Evolutionary conservation across 2,329 filamentous ascomycete species (phyloP), one percentile per base, ranked within the genome.

Genomic region (Dothideomycetes sp.): DNA sequence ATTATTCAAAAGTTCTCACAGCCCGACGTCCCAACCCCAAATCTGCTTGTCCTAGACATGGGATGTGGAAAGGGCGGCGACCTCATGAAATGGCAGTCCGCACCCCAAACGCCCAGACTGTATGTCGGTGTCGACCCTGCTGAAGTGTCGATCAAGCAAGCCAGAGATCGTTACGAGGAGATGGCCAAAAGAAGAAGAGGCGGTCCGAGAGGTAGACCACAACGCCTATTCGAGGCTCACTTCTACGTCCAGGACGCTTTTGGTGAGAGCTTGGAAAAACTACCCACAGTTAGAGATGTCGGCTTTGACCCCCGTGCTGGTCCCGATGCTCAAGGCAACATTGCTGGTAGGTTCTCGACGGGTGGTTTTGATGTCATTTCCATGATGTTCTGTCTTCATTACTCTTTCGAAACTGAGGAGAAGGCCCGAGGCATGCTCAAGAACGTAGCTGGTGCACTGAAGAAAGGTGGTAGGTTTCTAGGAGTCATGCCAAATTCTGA

Each of bases 331-430:
- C 61, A 60, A 17, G 61, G 70, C 24, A 67, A 72, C 50, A 65
- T 66, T 64, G 83, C 77, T 60, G 79, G 77, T 30, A 79, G 74
- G 63, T 73, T 75, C 45, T 77, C 77, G 38, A 81, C 81, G 40
- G 88, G 89, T 31, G 67, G 68, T 3, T 98, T 96, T 52, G 91
- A 98, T 57, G 84, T 96, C 31, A 89, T 98, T 47, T 87, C 82
- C 56, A 94, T 94, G 77, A 98, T 98, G 91, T 98, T 98, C 61
- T 93, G 87, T 54, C 91, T 98, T 79, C 91, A 98, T 64, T 98
- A 98, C 59, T 88, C 91, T 4, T 98, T 96, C 51, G 91, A 96
- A 66, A 85, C 72, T 38, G 89, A 98, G 60, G 75, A 77, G 35
- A 93, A 94, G 60, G 86, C 89, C 2, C 77, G 86, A 33, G 84